Conservation (phyloP, 129 eudicot genomes). For the Lactuca saligna region DNA sequence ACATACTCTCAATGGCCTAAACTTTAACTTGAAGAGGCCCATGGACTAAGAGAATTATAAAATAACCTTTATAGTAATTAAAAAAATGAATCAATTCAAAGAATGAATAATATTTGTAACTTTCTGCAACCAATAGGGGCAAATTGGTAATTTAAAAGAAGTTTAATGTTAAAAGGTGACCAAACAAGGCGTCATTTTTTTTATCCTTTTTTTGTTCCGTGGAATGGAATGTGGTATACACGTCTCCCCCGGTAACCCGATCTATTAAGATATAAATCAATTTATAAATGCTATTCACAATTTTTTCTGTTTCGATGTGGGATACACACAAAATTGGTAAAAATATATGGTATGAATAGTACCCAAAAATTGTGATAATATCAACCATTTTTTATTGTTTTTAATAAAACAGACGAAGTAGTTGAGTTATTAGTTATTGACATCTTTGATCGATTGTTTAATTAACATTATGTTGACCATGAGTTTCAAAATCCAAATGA, state of each 20-base stretch:
- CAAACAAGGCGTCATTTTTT: constrained; percentile 16
- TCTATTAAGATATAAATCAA: not conserved
- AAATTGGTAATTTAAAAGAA: not conserved
- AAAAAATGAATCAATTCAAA: no score
- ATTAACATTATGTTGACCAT: no score
- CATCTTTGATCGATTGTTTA: no score
- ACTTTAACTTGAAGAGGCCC: not conserved
- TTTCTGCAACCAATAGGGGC: not conserved
- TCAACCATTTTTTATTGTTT: not conserved
- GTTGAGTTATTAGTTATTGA: not conserved
- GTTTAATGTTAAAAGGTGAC: constrained; percentile 19
- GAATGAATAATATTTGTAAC: not conserved
- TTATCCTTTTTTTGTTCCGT: not conserved
- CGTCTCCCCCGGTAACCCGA: constrained; percentile 17
- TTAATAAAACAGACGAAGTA: constrained; percentile 6
- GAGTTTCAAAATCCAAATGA: no score
- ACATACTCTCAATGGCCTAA: no score
- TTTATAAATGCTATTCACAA: constrained; percentile 2
- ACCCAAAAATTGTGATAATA: not conserved
- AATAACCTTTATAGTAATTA: not conserved
- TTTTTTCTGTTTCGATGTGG: constrained; percentile 25
- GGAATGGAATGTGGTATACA: constrained; percentile 8
- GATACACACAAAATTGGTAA: not conserved
- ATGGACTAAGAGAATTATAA: no score
- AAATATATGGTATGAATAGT: not conserved